Evolutionary conservation across 2,329 filamentous ascomycete species (phyloP), one percentile per base, ranked within the genome.

Genomic region (Cercospora sp.): DNA sequence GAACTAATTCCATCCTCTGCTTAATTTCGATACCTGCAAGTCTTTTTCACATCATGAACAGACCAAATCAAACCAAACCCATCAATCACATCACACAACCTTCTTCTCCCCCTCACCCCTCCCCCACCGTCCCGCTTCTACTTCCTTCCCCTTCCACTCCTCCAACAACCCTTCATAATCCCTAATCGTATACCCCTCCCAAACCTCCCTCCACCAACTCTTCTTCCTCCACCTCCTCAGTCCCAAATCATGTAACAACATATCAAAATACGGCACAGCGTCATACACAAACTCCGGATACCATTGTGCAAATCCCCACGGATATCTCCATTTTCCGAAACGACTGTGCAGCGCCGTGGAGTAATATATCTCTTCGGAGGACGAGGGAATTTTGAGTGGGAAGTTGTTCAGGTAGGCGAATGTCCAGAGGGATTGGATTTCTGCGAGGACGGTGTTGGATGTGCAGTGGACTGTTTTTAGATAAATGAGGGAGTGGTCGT

Each of bases 281-380:
- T 68, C 66, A 59, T 66, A 68, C 18, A 70, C 63, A 60, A 68
- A 66, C 33, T 70, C 68, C 28, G 68, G 63, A 64, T 65, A 70
- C 68, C 68, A 70, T 18, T 67, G 63, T 9, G 39, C 58, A 60
- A 67, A 67, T 0, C 65, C 68, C 65, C 65, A 67, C 20, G 63
- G 68, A 64, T 67, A 67, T 1, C 53, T 36, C 65, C 59, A 66
- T 39, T 63, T 63, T 7, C 68, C 68, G 51, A 70, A 67, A 3
- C 63, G 28, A 36, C 39, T 45, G 6, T 31, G 67, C n/a, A 70
- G 20, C 2, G 68, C 65, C 2, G 68, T 70, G 3, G 65, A 26
- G 23, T 60, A 66, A 51, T 61, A 65, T 0, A 70, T 63, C 9
- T 66, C 65, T 33, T 64, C n/a, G 12, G 33, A 39, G 33, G 33